Evolutionary conservation across 768 basidiomycete species (phyloP).

Genomic region (Pleurotus eryngii): DNA sequence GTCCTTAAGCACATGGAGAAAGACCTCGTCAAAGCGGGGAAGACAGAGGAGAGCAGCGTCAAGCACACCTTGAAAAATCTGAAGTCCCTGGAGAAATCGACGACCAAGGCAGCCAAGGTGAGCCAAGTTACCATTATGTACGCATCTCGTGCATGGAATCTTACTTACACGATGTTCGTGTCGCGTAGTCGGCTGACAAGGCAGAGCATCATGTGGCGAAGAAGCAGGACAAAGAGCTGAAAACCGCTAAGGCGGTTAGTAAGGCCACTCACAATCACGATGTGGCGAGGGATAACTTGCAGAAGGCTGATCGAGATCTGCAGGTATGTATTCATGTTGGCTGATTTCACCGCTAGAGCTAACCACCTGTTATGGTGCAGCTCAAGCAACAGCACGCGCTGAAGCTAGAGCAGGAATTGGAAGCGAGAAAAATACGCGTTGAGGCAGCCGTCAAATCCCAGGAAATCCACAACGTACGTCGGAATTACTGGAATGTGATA

Average conservation of each 20-base stretch:
- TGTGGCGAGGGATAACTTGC: not conserved
- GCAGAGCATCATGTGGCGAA: not conserved
- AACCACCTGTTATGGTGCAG: not conserved
- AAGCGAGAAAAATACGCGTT: not conserved
- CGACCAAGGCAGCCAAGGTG: not conserved
- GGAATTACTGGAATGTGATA: not conserved
- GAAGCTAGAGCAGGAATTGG: not conserved
- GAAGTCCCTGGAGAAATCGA: not conserved
- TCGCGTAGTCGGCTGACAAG: not conserved
- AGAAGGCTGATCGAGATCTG: not conserved
- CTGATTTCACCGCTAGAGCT: not conserved
- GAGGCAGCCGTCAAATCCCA: slow-evolving; percentile 2
- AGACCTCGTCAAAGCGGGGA: not conserved
- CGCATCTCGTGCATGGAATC: too few relatives aligned
- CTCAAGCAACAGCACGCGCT: not conserved
- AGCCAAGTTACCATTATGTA: not conserved
- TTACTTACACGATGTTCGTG: not conserved
- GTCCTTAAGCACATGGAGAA: slow-evolving; percentile 6
- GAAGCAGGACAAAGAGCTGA: slow-evolving; percentile 1
- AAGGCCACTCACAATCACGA: slow-evolving; percentile 2
- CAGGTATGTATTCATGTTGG: not conserved
- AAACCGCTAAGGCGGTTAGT: slow-evolving; percentile 2
- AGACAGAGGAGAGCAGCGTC: slow-evolving; percentile 1
- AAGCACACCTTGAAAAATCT: not conserved
- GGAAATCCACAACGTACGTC: slow-evolving; percentile 2